Conservation (phyloP, 495 filamentous ascomycete species). For the Patellaria atrata region DNA sequence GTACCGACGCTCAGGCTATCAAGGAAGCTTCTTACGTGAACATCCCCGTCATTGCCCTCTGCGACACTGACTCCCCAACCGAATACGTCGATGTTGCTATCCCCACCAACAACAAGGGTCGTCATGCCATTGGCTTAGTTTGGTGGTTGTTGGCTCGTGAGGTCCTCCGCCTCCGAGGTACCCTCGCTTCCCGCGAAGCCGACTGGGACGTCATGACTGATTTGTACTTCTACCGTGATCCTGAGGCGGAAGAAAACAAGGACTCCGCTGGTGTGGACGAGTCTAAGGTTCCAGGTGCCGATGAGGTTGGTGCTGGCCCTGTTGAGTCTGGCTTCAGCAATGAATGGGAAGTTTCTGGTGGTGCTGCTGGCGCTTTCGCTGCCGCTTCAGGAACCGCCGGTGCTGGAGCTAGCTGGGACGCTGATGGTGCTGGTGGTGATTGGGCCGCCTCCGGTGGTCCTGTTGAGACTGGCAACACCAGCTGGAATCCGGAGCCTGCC, state of each 20-base stretch:
- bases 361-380: slow-evolving; percentile 45
- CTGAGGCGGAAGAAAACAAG: slow-evolving; percentile 95
- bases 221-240: slow-evolving; percentile 99
- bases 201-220: slow-evolving; percentile 99
- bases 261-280: slow-evolving; percentile 38
- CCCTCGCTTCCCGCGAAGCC: slow-evolving; percentile 79
- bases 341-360: slow-evolving; percentile 61
- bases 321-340: slow-evolving; percentile 65
- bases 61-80: slow-evolving; percentile 98
- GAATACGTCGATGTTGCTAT: slow-evolving; percentile 99
- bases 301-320: slow-evolving; percentile 69
- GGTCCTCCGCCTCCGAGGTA: slow-evolving; percentile 95
- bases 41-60: slow-evolving; percentile 97
- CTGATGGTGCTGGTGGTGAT: slow-evolving; percentile 54
- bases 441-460: slow-evolving; percentile 45
- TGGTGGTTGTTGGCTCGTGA: slow-evolving; percentile 99
- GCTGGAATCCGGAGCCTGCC: slow-evolving; percentile 49
- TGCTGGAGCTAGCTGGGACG: slow-evolving; percentile 57
- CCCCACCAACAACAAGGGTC: slow-evolving; percentile 99
- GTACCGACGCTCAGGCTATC: slow-evolving; percentile 98
- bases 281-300: slow-evolving; percentile 53
- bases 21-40: slow-evolving; percentile 99
- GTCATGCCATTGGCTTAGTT: slow-evolving; percentile 92
- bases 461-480: slow-evolving; percentile 44
- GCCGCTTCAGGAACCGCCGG: slow-evolving; percentile 47